A percentile compares a stretch with the other conserved stretches of the same genome.
Evolutionary conservation across 257 asterid species (phyloP).

Genomic region (Primulina huaijiensis): DNA sequence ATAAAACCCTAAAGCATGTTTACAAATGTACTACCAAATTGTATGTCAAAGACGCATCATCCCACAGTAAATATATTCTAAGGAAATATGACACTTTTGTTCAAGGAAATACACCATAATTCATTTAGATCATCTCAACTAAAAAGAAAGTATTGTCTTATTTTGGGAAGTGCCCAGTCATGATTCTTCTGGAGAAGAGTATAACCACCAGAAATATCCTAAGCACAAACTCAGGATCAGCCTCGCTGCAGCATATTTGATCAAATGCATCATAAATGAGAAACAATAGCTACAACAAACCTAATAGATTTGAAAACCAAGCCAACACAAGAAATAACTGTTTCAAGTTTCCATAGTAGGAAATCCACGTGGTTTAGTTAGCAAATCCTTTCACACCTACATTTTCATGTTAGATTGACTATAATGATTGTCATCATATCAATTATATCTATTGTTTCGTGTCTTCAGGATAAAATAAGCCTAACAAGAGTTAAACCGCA

Average conservation of each 20-base stretch:
- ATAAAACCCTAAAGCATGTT: slow-evolving; percentile 2
- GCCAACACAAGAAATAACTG: background rate
- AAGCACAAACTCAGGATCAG: slow-evolving; percentile 9
- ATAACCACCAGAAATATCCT: background rate
- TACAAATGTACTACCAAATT: background rate
- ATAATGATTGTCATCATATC: no score
- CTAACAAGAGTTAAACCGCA: no score
- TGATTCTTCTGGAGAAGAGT: slow-evolving; percentile 15
- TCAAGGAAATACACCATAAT: background rate
- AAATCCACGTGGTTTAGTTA: background rate
- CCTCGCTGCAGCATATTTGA: slow-evolving; percentile 1
- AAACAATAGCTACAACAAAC: background rate
- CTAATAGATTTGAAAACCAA: background rate
- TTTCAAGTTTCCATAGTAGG: background rate
- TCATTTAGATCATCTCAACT: slow-evolving; percentile 3
- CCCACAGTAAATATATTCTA: background rate
- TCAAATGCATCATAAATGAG: background rate
- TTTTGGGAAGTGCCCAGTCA: slow-evolving; percentile 5
- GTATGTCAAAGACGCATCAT: background rate
- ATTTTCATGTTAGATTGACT: background rate
- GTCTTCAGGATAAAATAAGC: no score
- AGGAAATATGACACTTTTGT: background rate
- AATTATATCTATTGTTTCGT: no score
- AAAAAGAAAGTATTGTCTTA: background rate
- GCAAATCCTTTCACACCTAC: background rate